Percentiles rank a stretch among this genome's conserved stretches.
Conservation (phyloP, 306 rosid genomes). For the Corylus americana region DNA sequence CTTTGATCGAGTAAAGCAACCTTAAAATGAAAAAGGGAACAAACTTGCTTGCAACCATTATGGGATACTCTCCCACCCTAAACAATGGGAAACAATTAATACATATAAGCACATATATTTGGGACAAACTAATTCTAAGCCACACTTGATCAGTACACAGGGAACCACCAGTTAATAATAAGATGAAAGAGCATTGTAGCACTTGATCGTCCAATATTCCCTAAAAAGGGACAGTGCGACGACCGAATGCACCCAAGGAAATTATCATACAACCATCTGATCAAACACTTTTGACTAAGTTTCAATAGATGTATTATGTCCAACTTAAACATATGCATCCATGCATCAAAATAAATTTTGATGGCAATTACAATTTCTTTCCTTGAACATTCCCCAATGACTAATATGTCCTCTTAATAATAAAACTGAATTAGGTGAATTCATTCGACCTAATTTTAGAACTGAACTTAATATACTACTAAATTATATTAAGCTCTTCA, state of each 20-base stretch:
- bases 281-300: neutral
- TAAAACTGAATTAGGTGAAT: neutral
- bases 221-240: neutral
- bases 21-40: neutral
- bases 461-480: neutral
- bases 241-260: neutral
- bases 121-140: neutral
- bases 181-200: conserved; percentile 1
- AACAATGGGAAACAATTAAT: neutral
- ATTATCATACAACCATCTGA: neutral
- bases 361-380: neutral
- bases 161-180: neutral
- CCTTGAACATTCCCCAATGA: neutral
- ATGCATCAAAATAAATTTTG: neutral
- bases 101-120: neutral
- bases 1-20: neutral
- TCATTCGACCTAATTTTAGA: neutral
- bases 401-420: neutral
- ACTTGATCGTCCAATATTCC: neutral
- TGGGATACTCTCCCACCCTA: neutral
- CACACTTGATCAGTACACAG: neutral
- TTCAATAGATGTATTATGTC: neutral
- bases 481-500: neutral
- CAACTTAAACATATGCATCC: neutral
- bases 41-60: neutral